A percentile compares a stretch with the other conserved stretches of the same genome.
Conservation (phyloP, 2,329 filamentous ascomycete genomes). For the Chrysoporthe puriensis region DNA sequence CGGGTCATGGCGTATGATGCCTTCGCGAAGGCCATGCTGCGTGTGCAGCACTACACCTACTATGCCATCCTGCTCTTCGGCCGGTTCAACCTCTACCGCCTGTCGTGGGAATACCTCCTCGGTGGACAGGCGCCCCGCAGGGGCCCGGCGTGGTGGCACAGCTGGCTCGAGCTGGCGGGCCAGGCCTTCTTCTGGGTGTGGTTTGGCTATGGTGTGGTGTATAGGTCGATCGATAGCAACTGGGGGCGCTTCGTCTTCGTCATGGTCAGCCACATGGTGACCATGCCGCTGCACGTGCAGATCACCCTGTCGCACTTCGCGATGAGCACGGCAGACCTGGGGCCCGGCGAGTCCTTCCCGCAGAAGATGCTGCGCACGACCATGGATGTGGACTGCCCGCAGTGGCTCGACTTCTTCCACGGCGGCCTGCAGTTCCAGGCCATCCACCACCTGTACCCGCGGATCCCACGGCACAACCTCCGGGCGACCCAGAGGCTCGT, state of each 20-base stretch:
- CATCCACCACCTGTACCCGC: constrained; percentile 83
- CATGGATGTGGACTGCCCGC: constrained; percentile 89
- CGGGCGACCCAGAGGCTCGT: constrained; percentile 75
- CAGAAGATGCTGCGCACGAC: constrained; percentile 91
- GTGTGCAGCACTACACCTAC: constrained; percentile 80
- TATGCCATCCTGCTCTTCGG: constrained; percentile 81
- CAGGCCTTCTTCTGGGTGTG: constrained; percentile 83
- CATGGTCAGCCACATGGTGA: constrained; percentile 78
- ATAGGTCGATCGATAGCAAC: constrained; percentile 70
- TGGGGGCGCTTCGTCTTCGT: constrained; percentile 74
- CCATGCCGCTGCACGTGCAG: constrained; percentile 82
- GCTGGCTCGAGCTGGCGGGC: constrained; percentile 77
- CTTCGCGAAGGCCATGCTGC: constrained; percentile 70
- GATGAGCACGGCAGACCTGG: constrained; percentile 88
- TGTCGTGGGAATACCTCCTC: constrained; percentile 80
- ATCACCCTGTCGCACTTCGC: constrained; percentile 92
- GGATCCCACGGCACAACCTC: constrained; percentile 84
- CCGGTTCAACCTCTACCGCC: constrained; percentile 83
- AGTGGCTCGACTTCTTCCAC: constrained; percentile 88
- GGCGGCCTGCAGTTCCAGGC: constrained; percentile 89
- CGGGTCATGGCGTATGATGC: constrained; percentile 78
- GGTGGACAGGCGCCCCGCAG: constrained; percentile 71
- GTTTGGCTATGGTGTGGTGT: constrained; percentile 83
- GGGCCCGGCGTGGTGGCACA: constrained; percentile 81
- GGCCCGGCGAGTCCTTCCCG: constrained; percentile 82